A percentile compares a stretch with the other conserved stretches of the same genome.
These are phyloP conservation scores for Parasitella parasitica DNA, from an alignment of 371 early-diverging fungal species.

Conservation along the genomic window DNA sequence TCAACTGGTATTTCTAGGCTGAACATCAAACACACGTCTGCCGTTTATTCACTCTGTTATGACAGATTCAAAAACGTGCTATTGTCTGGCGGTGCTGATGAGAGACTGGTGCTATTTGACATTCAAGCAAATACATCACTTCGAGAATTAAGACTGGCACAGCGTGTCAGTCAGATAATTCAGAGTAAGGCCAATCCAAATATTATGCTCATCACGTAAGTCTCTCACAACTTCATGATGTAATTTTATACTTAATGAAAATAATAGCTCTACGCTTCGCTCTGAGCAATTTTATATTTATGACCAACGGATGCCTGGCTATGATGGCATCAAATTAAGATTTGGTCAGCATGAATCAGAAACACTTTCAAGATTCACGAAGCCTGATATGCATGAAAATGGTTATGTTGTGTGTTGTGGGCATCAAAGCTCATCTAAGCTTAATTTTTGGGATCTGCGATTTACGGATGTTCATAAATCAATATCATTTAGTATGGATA, in stretches of 20 bases:
- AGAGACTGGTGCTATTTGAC: conserved; percentile 25
- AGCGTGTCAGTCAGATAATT: conserved; percentile 9
- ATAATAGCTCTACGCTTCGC: conserved; percentile 12
- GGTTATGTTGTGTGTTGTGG: conserved; percentile 43
- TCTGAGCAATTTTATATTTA: conserved; percentile 32
- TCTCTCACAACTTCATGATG: no score
- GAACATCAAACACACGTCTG: conserved; percentile 28
- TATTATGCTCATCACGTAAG: conserved; percentile 16
- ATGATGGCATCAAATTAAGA: conserved; percentile 17
- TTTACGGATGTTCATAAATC: conserved; percentile 24
- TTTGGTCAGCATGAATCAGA: conserved; percentile 37
- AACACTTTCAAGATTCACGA: conserved; percentile 32
- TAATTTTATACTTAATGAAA: no score
- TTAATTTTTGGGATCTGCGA: conserved; percentile 45
- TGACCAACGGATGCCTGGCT: conserved; percentile 25
- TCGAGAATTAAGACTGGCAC: neutral
- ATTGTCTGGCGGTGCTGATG: conserved; percentile 36
- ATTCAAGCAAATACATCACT: conserved; percentile 3
- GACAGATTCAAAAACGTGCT: conserved; percentile 17
- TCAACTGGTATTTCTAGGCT: neutral
- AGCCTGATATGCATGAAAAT: conserved; percentile 41
- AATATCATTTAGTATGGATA: conserved; percentile 26
- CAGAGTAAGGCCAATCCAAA: conserved; percentile 17
- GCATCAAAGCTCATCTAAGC: conserved; percentile 22
- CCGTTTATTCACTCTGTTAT: conserved; percentile 23